These are phyloP conservation scores for Pyropia haitanensis DNA, from an alignment of 23 red algal species.

Conservation along the genomic window DNA sequence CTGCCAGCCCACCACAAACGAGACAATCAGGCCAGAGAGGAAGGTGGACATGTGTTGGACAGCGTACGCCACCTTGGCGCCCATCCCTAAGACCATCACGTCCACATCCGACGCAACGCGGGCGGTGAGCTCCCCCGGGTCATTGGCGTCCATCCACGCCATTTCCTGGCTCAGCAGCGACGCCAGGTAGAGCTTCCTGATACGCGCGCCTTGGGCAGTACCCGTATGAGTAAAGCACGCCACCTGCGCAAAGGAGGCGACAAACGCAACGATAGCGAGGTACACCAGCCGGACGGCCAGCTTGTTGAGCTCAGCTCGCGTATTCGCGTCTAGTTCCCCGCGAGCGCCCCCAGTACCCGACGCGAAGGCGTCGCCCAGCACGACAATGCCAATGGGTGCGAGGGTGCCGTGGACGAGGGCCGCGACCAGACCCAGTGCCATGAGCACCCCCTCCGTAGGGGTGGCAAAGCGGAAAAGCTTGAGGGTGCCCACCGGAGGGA, in stretches of 20 bases:
- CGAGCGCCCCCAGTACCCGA: conserved; percentile 12
- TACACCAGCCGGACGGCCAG: conserved; percentile 41
- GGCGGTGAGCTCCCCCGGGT: conserved; percentile 57
- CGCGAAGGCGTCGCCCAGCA: conserved; percentile 72
- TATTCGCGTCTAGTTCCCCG: conserved; percentile 4
- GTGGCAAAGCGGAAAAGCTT: conserved; percentile 44
- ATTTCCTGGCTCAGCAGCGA: conserved; percentile 65
- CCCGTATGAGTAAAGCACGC: conserved; percentile 56
- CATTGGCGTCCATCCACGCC: conserved; percentile 46
- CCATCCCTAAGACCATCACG: conserved; percentile 54
- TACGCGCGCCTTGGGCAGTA: conserved; percentile 33
- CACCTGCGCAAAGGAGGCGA: conserved; percentile 48
- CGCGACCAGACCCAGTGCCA: conserved; percentile 33
- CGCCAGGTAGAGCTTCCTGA: conserved; percentile 58
- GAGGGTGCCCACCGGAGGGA: conserved; percentile 27
- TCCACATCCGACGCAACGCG: conserved; percentile 64
- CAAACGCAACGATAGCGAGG: conserved; percentile 61
- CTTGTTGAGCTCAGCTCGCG: conserved; percentile 33
- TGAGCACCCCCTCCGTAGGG: conserved; percentile 21
- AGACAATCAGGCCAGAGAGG: conserved; percentile 49
- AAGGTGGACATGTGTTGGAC: conserved; percentile 61
- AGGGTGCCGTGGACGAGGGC: conserved; percentile 59
- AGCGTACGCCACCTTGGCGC: conserved; percentile 57
- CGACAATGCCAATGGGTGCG: conserved; percentile 69
- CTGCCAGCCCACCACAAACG: conserved; percentile 44